Conservation (phyloP, 805 yeast genomes). For the Wickerhamiella qilinensis region DNA sequence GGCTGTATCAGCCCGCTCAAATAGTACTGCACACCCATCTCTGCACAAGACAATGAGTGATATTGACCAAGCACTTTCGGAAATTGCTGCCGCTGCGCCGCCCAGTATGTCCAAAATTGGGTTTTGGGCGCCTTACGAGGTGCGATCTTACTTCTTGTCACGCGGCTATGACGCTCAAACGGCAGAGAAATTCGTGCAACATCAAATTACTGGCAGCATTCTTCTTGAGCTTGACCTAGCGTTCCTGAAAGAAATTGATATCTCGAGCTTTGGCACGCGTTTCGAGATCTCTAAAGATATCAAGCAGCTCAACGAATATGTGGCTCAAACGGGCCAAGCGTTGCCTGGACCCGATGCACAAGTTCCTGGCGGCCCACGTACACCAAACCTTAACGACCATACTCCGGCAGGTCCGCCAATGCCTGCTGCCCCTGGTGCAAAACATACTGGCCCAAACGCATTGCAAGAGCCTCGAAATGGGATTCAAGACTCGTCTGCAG, state of each 20-base stretch:
- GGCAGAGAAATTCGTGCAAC: slow-evolving; percentile 69
- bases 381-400: background rate
- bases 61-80: slow-evolving; percentile 26
- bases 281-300: slow-evolving; percentile 85
- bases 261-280: slow-evolving; percentile 84
- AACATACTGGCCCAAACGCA: too few species aligned
- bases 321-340: slow-evolving; percentile 1
- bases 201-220: slow-evolving; percentile 78
- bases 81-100: slow-evolving; percentile 10
- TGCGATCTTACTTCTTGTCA: slow-evolving; percentile 54
- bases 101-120: slow-evolving; percentile 13
- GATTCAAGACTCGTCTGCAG: too few species aligned
- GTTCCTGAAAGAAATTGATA: slow-evolving; percentile 81
- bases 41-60: slow-evolving; percentile 34
- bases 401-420: too few species aligned
- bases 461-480: too few species aligned
- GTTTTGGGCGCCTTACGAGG: slow-evolving; percentile 78
- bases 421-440: too few species aligned
- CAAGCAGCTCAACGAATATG: slow-evolving; percentile 32
- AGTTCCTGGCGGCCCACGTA: background rate
- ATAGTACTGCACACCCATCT: background rate
- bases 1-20: background rate
- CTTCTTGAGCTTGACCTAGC: slow-evolving; percentile 71
- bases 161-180: slow-evolving; percentile 59
- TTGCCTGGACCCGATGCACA: background rate